Conservation (phyloP, 116 monocot species). For the Zostera marina region DNA sequence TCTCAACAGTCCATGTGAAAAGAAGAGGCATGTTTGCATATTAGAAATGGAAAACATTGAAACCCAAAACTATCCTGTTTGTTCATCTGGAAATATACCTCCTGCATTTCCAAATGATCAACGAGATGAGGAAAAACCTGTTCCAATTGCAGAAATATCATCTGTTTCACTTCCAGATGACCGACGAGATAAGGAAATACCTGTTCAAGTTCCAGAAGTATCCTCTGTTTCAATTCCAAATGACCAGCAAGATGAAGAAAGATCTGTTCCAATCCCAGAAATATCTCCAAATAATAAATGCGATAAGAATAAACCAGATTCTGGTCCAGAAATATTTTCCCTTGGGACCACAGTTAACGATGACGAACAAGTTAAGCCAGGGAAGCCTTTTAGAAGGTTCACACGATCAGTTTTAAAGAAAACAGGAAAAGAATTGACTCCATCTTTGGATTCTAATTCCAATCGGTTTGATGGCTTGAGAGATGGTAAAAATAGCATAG, state of each 20-base stretch:
- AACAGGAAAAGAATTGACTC: slow-evolving; percentile 2
- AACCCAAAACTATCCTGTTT: not conserved
- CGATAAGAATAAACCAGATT: not conserved
- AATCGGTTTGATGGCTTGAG: slow-evolving; percentile 13
- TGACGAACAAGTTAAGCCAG: not conserved
- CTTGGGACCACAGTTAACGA: not conserved
- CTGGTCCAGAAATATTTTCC: not conserved
- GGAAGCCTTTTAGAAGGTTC: slow-evolving; percentile 19
- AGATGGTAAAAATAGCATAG: not conserved
- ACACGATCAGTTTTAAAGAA: slow-evolving; percentile 30
- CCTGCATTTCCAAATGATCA: not conserved
- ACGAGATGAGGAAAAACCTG: not conserved
- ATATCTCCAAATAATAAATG: not conserved
- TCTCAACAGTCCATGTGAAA: not conserved
- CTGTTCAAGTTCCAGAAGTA: not conserved
- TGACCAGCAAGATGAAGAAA: not conserved
- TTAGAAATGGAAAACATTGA: not conserved
- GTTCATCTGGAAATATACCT: not conserved
- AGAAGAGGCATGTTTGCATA: not conserved
- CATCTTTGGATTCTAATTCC: not conserved
- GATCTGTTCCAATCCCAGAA: not conserved
- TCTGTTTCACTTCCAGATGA: not conserved
- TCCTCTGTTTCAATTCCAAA: not conserved
- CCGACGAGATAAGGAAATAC: not conserved
- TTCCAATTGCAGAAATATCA: not conserved